Conservation (phyloP, 2,329 filamentous ascomycete species). For the Calonectria pseudoturangicola region DNA sequence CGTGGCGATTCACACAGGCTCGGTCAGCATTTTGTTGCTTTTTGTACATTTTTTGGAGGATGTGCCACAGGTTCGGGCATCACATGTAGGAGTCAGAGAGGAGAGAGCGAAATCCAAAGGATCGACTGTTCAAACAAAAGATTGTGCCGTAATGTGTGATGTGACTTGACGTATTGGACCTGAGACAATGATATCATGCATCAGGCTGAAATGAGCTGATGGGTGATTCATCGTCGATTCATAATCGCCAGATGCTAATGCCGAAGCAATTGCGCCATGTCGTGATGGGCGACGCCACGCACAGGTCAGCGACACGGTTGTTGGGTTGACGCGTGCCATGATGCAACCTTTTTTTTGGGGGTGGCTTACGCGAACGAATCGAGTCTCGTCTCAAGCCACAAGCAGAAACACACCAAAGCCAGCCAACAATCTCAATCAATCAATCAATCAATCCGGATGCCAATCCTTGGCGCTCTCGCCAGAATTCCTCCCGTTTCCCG, state of each 20-base stretch:
- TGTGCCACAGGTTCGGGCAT: not conserved
- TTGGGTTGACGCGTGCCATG: not conserved
- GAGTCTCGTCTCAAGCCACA: not conserved
- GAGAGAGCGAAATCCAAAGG: not conserved
- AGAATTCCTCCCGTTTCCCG: not conserved
- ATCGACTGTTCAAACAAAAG: not conserved
- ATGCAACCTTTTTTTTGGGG: not conserved
- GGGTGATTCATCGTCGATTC: not conserved
- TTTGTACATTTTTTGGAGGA: slow-evolving; percentile 8
- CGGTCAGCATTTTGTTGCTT: not conserved
- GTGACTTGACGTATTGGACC: not conserved
- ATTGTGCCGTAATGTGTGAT: not conserved
- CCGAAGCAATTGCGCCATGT: slow-evolving; percentile 9
- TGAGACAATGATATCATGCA: not conserved
- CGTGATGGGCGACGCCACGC: slow-evolving; percentile 5
- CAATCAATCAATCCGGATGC: too few species aligned
- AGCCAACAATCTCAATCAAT: too few species aligned
- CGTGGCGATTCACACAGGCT: slow-evolving; percentile 20
- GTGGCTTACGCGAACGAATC: too few species aligned
- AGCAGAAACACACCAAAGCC: too few species aligned
- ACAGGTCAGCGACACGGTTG: slow-evolving; percentile 1
- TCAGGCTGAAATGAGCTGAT: not conserved
- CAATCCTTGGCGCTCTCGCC: too few species aligned
- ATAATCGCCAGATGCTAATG: not conserved
- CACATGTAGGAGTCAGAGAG: not conserved